Conservation (phyloP, 1,284 basidiomycete species). For the Sanghuangporus sanghuang region DNA sequence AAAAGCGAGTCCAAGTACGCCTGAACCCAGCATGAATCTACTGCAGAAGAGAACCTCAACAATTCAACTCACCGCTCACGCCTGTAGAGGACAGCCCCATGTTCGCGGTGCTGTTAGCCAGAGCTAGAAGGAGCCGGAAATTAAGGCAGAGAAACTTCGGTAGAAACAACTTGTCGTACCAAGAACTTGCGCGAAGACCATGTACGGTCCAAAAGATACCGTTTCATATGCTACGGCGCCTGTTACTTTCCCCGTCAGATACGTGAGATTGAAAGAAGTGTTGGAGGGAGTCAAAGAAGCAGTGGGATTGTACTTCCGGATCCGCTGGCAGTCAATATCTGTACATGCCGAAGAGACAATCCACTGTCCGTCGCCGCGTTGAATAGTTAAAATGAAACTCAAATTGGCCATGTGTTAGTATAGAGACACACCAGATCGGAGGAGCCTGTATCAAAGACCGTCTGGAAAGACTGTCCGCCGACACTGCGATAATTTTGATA, state of each 20-base stretch:
- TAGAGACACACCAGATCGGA: conserved; percentile 38
- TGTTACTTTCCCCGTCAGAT: conserved; percentile 14
- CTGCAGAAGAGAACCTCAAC: background rate
- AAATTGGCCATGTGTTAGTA: background rate
- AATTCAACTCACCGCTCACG: conserved; percentile 39
- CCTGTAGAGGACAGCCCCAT: conserved; percentile 42
- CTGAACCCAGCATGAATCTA: background rate
- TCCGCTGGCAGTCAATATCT: conserved; percentile 27
- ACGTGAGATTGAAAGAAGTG: conserved; percentile 11
- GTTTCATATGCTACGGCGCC: conserved; percentile 16
- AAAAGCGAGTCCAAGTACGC: conserved; percentile 50
- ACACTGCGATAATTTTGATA: conserved; percentile 24
- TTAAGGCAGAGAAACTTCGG: background rate
- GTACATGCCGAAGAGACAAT: conserved; percentile 33
- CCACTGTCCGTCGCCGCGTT: conserved; percentile 28
- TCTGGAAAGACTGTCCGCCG: conserved; percentile 43
- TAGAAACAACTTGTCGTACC: conserved; percentile 27
- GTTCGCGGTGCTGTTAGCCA: conserved; percentile 40
- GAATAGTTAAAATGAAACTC: conserved; percentile 10
- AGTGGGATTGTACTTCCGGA: conserved; percentile 29
- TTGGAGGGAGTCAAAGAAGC: background rate
- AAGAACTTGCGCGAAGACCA: conserved; percentile 34
- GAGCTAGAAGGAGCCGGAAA: conserved; percentile 30
- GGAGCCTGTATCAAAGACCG: conserved; percentile 54
- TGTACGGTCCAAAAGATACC: conserved; percentile 13